Base-by-base conservation (phyloP, 176 grass and related monocot genomes). In the Aegilops sharonensis region DNA sequence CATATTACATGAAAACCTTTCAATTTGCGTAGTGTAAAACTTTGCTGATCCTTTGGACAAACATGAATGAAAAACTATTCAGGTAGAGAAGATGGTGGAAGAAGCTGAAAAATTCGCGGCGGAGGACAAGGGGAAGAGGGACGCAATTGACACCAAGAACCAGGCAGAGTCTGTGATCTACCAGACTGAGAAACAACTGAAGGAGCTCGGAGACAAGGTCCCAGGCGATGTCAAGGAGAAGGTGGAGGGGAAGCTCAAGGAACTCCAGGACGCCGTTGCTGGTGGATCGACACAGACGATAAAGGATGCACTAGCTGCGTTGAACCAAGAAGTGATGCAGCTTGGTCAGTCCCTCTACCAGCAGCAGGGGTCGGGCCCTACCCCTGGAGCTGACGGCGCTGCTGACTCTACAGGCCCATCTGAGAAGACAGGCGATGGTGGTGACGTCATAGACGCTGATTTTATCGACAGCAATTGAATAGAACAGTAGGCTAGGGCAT, bases 271-370 rank as follows among this genome's bases (percentile, higher is more conserved):
- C 1, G 89, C 88, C 0, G 83, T 95, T 60, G 72, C 88, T 0
- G 72, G 81, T 34, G 91, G 89, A 45, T 87, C 73, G 6, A 93
- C 89, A 0, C 89, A 95, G 78, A 72, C 77, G 2, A 89, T 89
- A 32, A 92, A 95, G 86, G 91, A 95, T 20, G 86, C 93, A 4
- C 52, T 95, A 3, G 64, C 86, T 13, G 81, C 86, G 27, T 37
- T 95, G 66, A 92, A 95, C 89, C 91, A 93, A 74, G 91, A 93
- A 81, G 91, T 95, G 77, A 95, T 95, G 93, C 93, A 95, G 77
- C 84, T 95, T 59, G 91, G 93, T 4, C 93, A 95, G 77, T 68
- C 87, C 1, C 77, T 95, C 30, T 95, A 95, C 67, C 87, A 77
- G 81, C 93, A 92, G 84, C 91, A 86, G 63, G 89, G 83, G 37